These are phyloP conservation scores for Peniophora sp. DNA, from an alignment of 1,284 basidiomycete species.

Conservation along the genomic window DNA sequence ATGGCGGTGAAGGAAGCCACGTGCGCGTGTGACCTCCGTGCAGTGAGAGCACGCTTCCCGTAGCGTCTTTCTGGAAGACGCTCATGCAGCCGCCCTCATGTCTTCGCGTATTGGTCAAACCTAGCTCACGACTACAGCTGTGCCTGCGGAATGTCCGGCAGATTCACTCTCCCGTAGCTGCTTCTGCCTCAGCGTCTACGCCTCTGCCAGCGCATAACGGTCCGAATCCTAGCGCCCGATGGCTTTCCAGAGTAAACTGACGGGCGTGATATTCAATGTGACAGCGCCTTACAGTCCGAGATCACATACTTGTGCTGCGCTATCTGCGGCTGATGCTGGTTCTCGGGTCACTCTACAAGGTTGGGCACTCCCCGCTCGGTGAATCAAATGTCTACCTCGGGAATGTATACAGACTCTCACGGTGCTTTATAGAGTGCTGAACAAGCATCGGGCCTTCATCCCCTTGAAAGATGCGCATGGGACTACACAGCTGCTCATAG, in stretches of 20 bases:
- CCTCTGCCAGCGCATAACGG: too few species aligned
- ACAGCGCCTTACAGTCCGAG: constrained; percentile 54
- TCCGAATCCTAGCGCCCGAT: too few species aligned
- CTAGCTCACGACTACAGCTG: too few species aligned
- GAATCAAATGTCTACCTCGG: constrained; percentile 21
- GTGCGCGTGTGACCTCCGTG: too few species aligned
- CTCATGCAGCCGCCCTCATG: too few species aligned
- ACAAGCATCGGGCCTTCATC: constrained; percentile 65
- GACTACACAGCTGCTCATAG: constrained; percentile 70
- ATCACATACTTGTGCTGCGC: constrained; percentile 60
- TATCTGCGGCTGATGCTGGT: constrained; percentile 49
- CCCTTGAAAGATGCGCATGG: constrained; percentile 74
- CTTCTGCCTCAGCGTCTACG: too few species aligned
- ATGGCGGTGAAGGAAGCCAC: too few species aligned
- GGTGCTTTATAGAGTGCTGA: constrained; percentile 22
- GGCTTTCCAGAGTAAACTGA: too few species aligned
- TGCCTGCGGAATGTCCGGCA: too few species aligned
- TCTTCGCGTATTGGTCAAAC: too few species aligned
- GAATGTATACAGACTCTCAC: constrained; percentile 3
- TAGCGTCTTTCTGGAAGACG: constrained; percentile 1
- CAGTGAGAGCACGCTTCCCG: background rate
- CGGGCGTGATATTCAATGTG: too few species aligned
- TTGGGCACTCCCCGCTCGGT: constrained; percentile 73
- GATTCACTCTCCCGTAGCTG: too few species aligned
- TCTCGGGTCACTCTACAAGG: constrained; percentile 64